These are phyloP conservation scores for Microdochium paspali DNA, from an alignment of 2,329 filamentous ascomycete genomes.

Conservation along the genomic window DNA sequence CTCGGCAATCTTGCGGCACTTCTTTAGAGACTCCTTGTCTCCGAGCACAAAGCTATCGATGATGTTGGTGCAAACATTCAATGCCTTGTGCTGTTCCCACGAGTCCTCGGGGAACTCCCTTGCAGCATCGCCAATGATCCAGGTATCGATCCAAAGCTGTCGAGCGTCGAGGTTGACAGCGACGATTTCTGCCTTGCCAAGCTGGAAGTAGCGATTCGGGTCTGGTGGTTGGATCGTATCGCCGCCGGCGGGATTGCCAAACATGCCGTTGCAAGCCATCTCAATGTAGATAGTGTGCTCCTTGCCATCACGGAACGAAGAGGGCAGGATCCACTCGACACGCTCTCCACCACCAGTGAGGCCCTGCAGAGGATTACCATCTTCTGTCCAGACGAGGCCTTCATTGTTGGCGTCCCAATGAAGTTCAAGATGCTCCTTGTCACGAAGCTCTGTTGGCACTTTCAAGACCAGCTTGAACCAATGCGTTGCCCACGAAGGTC, in stretches of 20 bases:
- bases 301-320: constrained; percentile 72
- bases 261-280: constrained; percentile 99
- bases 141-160: constrained; percentile 82
- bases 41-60: constrained; percentile 84
- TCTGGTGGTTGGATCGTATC: constrained; percentile 83
- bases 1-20: constrained; percentile 73
- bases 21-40: constrained; percentile 65
- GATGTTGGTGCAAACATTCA: constrained; percentile 76
- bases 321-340: constrained; percentile 82
- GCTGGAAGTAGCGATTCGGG: constrained; percentile 71
- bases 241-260: constrained; percentile 79
- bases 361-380: constrained; percentile 85
- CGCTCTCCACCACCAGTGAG: constrained; percentile 84
- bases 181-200: constrained; percentile 74
- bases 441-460: constrained; percentile 60
- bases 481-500: constrained; percentile 94
- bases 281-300: constrained; percentile 90
- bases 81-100: constrained; percentile 80
- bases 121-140: constrained; percentile 90
- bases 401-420: constrained; percentile 96
- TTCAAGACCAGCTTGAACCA: constrained; percentile 86
- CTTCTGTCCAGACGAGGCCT: constrained; percentile 84
- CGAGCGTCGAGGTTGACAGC: constrained; percentile 81
- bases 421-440: constrained; percentile 81
- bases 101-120: constrained; percentile 83